Percentiles rank a stretch among this genome's conserved stretches.
These are phyloP conservation scores for Primulina huaijiensis DNA, from an alignment of 257 asterid genomes.

Conservation along the genomic window DNA sequence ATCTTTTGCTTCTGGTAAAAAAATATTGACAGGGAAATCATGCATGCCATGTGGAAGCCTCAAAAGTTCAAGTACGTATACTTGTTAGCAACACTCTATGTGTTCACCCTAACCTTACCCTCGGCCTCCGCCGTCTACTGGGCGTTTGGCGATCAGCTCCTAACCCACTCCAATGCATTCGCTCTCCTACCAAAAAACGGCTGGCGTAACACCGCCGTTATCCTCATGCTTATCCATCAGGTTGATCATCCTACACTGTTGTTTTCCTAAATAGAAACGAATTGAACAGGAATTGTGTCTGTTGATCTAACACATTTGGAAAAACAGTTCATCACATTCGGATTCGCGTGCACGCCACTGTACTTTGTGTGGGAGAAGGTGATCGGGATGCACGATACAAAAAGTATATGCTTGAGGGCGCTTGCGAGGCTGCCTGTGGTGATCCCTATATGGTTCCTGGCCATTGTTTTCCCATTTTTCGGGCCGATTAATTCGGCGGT, in stretches of 20 bases:
- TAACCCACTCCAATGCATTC: conserved; percentile 81
- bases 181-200: conserved; percentile 62
- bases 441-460: conserved; percentile 93
- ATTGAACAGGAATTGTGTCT: not conserved
- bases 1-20: not conserved
- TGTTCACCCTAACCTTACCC: conserved; percentile 83
- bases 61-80: conserved; percentile 94
- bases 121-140: conserved; percentile 89
- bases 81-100: conserved; percentile 75
- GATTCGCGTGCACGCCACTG: conserved; percentile 89
- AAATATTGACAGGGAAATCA: conserved; percentile 60
- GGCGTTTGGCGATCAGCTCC: conserved; percentile 90
- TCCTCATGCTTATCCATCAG: conserved; percentile 96
- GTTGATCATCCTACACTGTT: conserved; percentile 19
- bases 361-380: conserved; percentile 98
- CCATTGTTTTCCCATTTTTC: conserved; percentile 88
- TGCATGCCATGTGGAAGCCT: conserved; percentile 99
- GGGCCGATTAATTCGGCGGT: conserved; percentile 95
- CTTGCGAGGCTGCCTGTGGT: conserved; percentile 84
- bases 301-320: not conserved
- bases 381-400: conserved; percentile 88
- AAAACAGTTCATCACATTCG: conserved; percentile 80
- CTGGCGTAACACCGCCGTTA: conserved; percentile 88
- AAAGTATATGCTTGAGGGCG: conserved; percentile 81
- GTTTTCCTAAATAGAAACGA: not conserved